These are phyloP conservation scores for Malania oleifera DNA, from an alignment of 164 flowering plant species.

Conservation along the genomic window DNA sequence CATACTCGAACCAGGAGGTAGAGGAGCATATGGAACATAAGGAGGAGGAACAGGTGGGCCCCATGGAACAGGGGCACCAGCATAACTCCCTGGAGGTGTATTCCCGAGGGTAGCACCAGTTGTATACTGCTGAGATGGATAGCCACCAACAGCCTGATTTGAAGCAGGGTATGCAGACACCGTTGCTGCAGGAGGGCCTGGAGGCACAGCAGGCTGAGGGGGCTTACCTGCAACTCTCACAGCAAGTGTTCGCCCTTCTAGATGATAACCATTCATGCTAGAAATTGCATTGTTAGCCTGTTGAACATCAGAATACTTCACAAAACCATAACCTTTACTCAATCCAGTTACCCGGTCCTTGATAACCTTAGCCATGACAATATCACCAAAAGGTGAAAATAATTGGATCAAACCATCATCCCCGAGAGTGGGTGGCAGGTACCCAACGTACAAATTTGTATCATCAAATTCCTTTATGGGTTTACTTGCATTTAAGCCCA, in stretches of 20 bases:
- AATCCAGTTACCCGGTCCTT: slow-evolving; percentile 71
- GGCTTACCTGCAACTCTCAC: slow-evolving; percentile 97
- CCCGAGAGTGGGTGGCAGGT: slow-evolving; percentile 82
- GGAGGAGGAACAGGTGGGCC: slow-evolving; percentile 67
- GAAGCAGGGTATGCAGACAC: slow-evolving; percentile 52
- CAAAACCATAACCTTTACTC: slow-evolving; percentile 98
- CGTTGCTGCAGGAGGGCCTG: slow-evolving; percentile 66
- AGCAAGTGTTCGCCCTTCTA: slow-evolving; percentile 83
- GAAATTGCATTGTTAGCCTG: slow-evolving; percentile 82
- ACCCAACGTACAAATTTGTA: slow-evolving; percentile 84
- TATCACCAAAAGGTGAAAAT: slow-evolving; percentile 79
- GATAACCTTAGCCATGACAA: slow-evolving; percentile 94
- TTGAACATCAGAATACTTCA: slow-evolving; percentile 74
- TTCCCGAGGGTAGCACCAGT: slow-evolving; percentile 50
- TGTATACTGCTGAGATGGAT: slow-evolving; percentile 79
- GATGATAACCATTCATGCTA: slow-evolving; percentile 75
- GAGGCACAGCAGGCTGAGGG: slow-evolving; percentile 75
- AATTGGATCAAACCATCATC: slow-evolving; percentile 78
- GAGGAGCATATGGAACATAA: slow-evolving; percentile 49
- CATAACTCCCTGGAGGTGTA: slow-evolving; percentile 46
- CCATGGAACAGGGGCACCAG: slow-evolving; percentile 81
- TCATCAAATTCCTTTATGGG: slow-evolving; percentile 73
- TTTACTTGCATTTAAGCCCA: slow-evolving; percentile 41
- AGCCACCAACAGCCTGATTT: slow-evolving; percentile 51
- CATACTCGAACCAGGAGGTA: slow-evolving; percentile 69